Evolutionary conservation across 305 asterid genomes (phyloP).

Genomic region (Striga hermonthica): DNA sequence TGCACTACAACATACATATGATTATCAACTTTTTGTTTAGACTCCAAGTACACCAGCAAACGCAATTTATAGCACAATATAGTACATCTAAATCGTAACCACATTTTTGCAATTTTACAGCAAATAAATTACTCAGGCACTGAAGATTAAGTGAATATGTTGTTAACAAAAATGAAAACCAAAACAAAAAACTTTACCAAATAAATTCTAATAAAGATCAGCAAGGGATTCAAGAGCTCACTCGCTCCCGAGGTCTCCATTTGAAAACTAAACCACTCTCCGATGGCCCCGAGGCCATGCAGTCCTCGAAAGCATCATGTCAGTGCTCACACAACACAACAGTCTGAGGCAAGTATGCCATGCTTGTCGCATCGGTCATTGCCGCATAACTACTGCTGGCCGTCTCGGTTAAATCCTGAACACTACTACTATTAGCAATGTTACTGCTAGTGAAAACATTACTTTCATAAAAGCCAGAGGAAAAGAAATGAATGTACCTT

Average conservation of each 20-base stretch:
- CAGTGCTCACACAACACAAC: constrained; percentile 88
- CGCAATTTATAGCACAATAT: too few species aligned
- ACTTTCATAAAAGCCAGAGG: constrained; percentile 35
- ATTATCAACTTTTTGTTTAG: too few species aligned
- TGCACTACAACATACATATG: background rate
- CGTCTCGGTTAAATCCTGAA: constrained; percentile 60
- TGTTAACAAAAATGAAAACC: background rate
- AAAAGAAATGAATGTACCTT: constrained; percentile 48
- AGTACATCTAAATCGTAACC: background rate
- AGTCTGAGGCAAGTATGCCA: constrained; percentile 91
- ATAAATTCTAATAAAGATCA: background rate
- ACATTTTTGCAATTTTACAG: background rate
- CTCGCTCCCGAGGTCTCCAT: constrained; percentile 94
- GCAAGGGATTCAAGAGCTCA: constrained; percentile 39
- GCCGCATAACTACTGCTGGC: constrained; percentile 65
- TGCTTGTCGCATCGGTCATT: constrained; percentile 65
- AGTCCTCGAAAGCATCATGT: constrained; percentile 84
- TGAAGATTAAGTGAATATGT: background rate
- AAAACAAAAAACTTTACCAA: background rate
- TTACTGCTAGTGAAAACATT: constrained; percentile 38
- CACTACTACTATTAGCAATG: constrained; percentile 31
- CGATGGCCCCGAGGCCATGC: constrained; percentile 68
- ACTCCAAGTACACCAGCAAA: too few species aligned
- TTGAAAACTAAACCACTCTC: constrained; percentile 88
- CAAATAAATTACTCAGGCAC: too few species aligned